Conservation (phyloP, 805 yeast genomes). For the Lipomyces mesembrius region DNA sequence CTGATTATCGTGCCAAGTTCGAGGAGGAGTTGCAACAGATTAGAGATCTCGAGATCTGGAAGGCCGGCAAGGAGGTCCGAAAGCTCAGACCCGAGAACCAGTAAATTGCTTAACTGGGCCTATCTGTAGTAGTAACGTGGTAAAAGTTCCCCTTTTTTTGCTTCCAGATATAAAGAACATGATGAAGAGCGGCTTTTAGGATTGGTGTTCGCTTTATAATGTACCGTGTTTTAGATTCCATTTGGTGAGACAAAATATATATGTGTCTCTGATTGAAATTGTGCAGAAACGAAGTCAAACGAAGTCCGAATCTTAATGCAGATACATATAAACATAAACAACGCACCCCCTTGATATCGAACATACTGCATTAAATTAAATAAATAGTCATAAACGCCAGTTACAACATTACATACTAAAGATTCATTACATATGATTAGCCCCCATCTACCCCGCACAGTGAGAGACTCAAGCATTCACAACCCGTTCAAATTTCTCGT, state of each 20-base stretch:
- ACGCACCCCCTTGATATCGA: neutral
- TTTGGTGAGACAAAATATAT: neutral
- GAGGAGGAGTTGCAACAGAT: constrained; percentile 91
- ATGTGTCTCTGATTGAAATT: neutral
- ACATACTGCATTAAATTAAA: neutral
- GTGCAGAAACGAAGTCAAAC: neutral
- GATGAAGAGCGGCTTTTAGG: neutral
- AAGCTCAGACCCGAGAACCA: constrained; percentile 99
- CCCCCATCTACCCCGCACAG: too few species aligned
- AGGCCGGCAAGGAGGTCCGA: constrained; percentile 99
- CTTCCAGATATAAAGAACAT: neutral
- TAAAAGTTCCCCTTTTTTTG: neutral
- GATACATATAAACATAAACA: constrained; percentile 1
- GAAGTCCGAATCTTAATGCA: constrained; percentile 2
- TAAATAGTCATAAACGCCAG: neutral
- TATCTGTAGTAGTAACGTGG: neutral
- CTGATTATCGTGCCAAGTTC: constrained; percentile 95
- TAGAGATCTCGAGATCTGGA: constrained; percentile 99
- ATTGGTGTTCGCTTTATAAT: neutral
- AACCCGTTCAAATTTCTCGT: constrained; percentile 67
- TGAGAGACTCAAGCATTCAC: neutral
- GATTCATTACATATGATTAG: neutral
- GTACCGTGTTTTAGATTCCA: neutral
- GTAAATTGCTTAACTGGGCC: constrained; percentile 6
- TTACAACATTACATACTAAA: constrained; percentile 2